phyloP scores from a whole-genome alignment of 2,329 filamentous ascomycete species.

The Phoma herbarum region DNA sequence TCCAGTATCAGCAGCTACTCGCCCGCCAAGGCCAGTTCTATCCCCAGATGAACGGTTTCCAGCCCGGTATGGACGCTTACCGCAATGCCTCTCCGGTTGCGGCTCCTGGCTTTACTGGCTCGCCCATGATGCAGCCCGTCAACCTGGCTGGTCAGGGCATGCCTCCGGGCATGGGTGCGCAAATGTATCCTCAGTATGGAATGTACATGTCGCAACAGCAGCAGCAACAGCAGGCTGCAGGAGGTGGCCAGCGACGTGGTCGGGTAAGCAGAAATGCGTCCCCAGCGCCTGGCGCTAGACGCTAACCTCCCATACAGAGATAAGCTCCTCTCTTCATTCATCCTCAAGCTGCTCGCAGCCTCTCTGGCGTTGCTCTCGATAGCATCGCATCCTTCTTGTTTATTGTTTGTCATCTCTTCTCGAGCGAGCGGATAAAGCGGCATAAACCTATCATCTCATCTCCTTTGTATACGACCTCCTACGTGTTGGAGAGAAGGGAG shows the following conservation, averaged over 20 bases:
- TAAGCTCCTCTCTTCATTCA: slow-evolving; percentile 22
- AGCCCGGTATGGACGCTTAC: slow-evolving; percentile 55
- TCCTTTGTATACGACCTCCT: slow-evolving; percentile 32
- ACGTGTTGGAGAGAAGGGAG: slow-evolving; percentile 43
- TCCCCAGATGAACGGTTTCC: slow-evolving; percentile 54
- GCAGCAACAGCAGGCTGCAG: slow-evolving; percentile 50
- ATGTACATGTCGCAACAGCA: slow-evolving; percentile 59
- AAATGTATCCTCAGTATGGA: slow-evolving; percentile 60
- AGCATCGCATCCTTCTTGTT: slow-evolving; percentile 27
- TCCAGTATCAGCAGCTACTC: slow-evolving; percentile 67
- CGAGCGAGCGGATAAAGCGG: slow-evolving; percentile 30
- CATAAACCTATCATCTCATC: slow-evolving; percentile 29
- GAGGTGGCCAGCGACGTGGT: slow-evolving; percentile 62
- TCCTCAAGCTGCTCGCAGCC: slow-evolving; percentile 9
- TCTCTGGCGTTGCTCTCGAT: slow-evolving; percentile 4
- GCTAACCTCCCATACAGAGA: slow-evolving; percentile 42
- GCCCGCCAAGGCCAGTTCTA: slow-evolving; percentile 60
- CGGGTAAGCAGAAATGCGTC: slow-evolving; percentile 56
- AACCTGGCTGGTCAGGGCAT: slow-evolving; percentile 54
- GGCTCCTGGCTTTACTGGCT: slow-evolving; percentile 52
- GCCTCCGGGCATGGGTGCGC: slow-evolving; percentile 42
- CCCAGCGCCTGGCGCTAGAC: slow-evolving; percentile 29
- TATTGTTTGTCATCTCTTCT: slow-evolving; percentile 29
- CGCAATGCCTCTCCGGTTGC: slow-evolving; percentile 54
- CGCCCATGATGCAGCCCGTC: slow-evolving; percentile 60